Conservation (phyloP, 176 grass and related monocot species). For the Rhynchospora pubera region DNA sequence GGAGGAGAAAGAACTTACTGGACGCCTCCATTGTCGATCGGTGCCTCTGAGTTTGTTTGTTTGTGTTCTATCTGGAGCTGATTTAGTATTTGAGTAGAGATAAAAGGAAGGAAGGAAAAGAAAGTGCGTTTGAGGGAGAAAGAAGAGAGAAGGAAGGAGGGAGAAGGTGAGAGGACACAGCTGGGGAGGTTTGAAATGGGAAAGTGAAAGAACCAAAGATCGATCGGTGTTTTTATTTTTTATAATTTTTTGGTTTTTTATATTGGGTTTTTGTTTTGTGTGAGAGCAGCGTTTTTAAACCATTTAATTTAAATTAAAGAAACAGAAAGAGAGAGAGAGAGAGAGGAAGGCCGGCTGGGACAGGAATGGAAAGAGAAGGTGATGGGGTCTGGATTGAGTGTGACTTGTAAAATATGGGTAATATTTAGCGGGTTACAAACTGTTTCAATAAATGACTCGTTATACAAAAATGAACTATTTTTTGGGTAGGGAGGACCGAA, state of each 20-base stretch:
- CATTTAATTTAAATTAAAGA: constrained; percentile 5
- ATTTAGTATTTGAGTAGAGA: neutral
- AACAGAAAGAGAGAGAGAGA: neutral
- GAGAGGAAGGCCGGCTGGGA: too few species aligned
- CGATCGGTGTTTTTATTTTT: constrained; percentile 25
- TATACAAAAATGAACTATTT: neutral
- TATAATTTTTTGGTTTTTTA: neutral
- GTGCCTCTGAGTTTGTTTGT: neutral
- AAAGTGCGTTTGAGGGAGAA: constrained; percentile 53
- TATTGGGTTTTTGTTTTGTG: constrained; percentile 2
- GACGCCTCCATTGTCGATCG: constrained; percentile 34
- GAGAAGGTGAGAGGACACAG: neutral
- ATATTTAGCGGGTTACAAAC: neutral
- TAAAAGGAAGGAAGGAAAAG: constrained; percentile 24
- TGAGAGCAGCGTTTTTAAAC: neutral
- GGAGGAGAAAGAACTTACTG: constrained; percentile 13
- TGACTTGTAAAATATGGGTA: neutral
- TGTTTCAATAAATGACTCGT: neutral
- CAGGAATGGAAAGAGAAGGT: neutral
- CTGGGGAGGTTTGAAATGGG: constrained; percentile 52
- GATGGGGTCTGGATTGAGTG: neutral
- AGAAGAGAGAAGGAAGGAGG: neutral
- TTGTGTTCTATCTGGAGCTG: neutral
- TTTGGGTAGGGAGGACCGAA: too few species aligned
- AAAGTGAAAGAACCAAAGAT: constrained; percentile 21